phyloP scores from a whole-genome alignment of 805 yeast genomes.

The Helenozyma rhizophorensis region DNA sequence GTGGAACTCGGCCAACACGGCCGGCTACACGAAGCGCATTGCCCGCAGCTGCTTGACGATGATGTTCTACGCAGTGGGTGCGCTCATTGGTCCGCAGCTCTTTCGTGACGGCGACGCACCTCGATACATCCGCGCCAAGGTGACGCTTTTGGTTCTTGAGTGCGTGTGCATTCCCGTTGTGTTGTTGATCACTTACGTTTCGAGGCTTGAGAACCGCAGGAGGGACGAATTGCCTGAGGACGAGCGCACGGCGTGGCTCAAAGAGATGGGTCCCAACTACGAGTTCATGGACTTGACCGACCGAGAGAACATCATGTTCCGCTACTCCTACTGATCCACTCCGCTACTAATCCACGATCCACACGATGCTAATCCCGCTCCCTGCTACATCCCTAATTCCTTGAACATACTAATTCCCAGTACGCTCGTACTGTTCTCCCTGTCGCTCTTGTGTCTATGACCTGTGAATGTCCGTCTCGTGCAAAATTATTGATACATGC shows the following conservation, averaged over 20 bases:
- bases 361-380: no score
- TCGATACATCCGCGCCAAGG: conserved; percentile 7
- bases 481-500: not conserved
- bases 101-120: conserved; percentile 12
- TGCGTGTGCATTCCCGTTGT: conserved; percentile 8
- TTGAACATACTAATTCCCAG: no score
- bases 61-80: conserved; percentile 20
- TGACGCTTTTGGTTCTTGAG: conserved; percentile 4
- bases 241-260: conserved; percentile 6
- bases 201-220: conserved; percentile 45
- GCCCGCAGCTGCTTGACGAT: conserved; percentile 17
- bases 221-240: conserved; percentile 40
- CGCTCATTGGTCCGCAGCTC: conserved; percentile 21
- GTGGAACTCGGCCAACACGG: conserved; percentile 50
- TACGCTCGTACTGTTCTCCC: no score
- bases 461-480: no score
- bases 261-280: conserved; percentile 26
- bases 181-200: conserved; percentile 36
- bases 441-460: no score
- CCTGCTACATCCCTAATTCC: no score
- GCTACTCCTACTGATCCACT: conserved; percentile 47
- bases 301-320: conserved; percentile 51
- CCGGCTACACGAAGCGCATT: conserved; percentile 24
- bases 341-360: no score
- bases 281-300: conserved; percentile 59